phyloP scores from a whole-genome alignment of 139 green algal species.

The Dunaliella sp. region DNA sequence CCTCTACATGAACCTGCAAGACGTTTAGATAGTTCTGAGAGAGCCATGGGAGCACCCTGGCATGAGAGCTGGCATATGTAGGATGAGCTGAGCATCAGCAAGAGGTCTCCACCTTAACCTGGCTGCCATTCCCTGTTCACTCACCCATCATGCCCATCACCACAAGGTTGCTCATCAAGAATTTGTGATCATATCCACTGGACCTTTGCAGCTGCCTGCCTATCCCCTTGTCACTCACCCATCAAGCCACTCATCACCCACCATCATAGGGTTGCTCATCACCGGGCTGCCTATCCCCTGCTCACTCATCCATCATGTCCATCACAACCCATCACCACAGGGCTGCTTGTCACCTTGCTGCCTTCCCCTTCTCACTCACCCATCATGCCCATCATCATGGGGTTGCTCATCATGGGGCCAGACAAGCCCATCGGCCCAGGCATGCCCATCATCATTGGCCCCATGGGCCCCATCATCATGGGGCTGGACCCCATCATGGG shows the following conservation, averaged over 20 bases:
- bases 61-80: no score
- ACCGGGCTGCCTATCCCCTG: not conserved
- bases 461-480: not conserved
- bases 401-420: not conserved
- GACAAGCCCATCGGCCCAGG: not conserved
- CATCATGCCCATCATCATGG: not conserved
- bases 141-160: not conserved
- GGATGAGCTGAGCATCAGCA: no score
- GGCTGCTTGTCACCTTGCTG: no score
- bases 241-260: not conserved
- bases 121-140: not conserved
- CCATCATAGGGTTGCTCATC: not conserved
- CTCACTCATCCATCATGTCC: not conserved
- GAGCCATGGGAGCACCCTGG: no score
- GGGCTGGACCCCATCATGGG: not conserved
- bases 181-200: not conserved
- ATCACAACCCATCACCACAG: no score
- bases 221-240: not conserved
- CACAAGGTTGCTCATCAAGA: not conserved
- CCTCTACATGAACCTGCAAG: no score
- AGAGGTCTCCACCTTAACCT: no score
- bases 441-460: not conserved
- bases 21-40: no score
- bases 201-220: not conserved
- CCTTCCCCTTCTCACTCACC: not conserved